Conservation (phyloP, 1,139 yeast species). For the Scheffersomyces segobiensis region DNA sequence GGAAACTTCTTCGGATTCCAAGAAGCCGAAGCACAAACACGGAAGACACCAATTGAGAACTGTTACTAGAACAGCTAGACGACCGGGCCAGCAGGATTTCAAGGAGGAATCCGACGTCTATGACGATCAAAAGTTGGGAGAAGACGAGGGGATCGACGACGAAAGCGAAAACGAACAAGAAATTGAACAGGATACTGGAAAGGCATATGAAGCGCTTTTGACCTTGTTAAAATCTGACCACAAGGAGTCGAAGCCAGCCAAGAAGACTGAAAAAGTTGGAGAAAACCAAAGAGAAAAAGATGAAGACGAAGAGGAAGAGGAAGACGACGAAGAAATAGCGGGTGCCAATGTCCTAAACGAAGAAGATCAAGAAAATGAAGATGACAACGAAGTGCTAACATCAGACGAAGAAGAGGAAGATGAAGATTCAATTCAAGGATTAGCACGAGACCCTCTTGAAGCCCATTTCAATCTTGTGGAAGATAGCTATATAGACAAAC, state of each 20-base stretch:
- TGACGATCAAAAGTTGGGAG: slow-evolving; percentile 16
- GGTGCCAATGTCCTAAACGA: slow-evolving; percentile 26
- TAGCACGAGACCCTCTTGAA: slow-evolving; percentile 65
- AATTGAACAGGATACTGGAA: slow-evolving; percentile 30
- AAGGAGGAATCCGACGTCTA: slow-evolving; percentile 9
- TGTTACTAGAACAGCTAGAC: slow-evolving; percentile 55
- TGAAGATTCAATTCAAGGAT: slow-evolving; percentile 24
- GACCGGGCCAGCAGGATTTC: slow-evolving; percentile 19
- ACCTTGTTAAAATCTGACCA: slow-evolving; percentile 65
- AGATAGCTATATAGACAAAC: slow-evolving; percentile 44
- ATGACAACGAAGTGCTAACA: slow-evolving; percentile 16
- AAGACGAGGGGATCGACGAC: slow-evolving; percentile 9
- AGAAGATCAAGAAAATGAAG: slow-evolving; percentile 26
- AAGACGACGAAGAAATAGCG: slow-evolving; percentile 32
- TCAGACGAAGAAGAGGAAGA: slow-evolving; percentile 26
- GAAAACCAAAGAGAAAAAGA: slow-evolving; percentile 1
- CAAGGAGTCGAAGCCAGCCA: slow-evolving; percentile 22
- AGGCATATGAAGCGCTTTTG: slow-evolving; percentile 75
- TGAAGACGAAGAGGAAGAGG: slow-evolving; percentile 14
- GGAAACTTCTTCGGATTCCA: slow-evolving; percentile 2
- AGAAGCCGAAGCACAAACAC: slow-evolving; percentile 31
- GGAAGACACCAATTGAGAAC: slow-evolving; percentile 63
- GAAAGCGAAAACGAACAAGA: slow-evolving; percentile 12
- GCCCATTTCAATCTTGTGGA: slow-evolving; percentile 63
- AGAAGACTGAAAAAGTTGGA: slow-evolving; percentile 5